Percentiles rank a stretch among this genome's conserved stretches.
Evolutionary conservation across 2,329 filamentous ascomycete genomes (phyloP).

Genomic region (Botryotinia convoluta): DNA sequence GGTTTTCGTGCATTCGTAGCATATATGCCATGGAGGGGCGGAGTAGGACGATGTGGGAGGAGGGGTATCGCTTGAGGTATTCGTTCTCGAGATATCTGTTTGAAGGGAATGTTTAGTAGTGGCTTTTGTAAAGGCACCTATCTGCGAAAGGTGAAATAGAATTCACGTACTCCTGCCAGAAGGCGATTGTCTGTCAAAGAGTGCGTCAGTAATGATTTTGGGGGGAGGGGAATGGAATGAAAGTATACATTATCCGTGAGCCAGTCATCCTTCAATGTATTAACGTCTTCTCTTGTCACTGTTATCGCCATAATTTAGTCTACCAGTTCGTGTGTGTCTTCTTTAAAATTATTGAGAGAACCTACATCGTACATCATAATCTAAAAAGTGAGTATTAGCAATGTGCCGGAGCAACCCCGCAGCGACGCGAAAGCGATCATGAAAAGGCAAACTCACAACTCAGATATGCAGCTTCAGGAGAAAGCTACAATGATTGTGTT

Average conservation of each 20-base stretch:
- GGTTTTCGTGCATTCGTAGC: constrained; percentile 70
- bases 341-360: constrained; percentile 21
- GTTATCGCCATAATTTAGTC: constrained; percentile 30
- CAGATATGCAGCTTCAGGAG: constrained; percentile 66
- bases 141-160: constrained; percentile 4
- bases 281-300: constrained; percentile 89
- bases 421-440: background rate
- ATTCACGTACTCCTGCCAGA: constrained; percentile 85
- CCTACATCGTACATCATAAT: constrained; percentile 63
- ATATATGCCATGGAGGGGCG: constrained; percentile 92
- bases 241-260: constrained; percentile 80
- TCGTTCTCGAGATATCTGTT: constrained; percentile 81
- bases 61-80: constrained; percentile 73
- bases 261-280: constrained; percentile 89
- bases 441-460: constrained; percentile 56
- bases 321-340: too few relatives aligned
- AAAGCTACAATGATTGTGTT: constrained; percentile 40
- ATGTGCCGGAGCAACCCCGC: background rate
- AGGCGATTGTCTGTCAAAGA: constrained; percentile 75
- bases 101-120: background rate
- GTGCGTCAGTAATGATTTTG: constrained; percentile 18
- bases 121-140: constrained; percentile 27
- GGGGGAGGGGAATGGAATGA: constrained; percentile 16
- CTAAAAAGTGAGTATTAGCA: constrained; percentile 41
- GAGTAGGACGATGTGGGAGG: constrained; percentile 84